phyloP scores from a whole-genome alignment of 108 stramenopile species.

The Cyclotella sp. region DNA sequence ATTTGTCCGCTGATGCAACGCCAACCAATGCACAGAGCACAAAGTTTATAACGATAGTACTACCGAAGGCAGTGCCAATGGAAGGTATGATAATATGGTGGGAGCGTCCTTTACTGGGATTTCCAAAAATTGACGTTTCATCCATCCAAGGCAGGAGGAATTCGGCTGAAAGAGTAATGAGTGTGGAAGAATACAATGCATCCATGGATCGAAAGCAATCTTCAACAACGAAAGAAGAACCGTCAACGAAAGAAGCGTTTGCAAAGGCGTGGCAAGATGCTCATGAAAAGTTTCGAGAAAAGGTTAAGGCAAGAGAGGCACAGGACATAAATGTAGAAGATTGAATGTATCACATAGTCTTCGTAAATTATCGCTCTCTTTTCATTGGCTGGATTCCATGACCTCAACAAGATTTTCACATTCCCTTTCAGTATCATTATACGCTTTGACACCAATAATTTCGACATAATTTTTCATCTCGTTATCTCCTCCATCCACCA shows the following conservation, averaged over 20 bases:
- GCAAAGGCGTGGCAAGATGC: slow-evolving; percentile 57
- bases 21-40: not conserved
- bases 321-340: slow-evolving; percentile 33
- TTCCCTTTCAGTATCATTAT: not conserved
- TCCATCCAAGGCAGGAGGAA: slow-evolving; percentile 21
- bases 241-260: slow-evolving; percentile 45
- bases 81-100: slow-evolving; percentile 49
- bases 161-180: not conserved
- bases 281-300: slow-evolving; percentile 52
- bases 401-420: not conserved
- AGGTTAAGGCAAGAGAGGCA: slow-evolving; percentile 38
- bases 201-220: slow-evolving; percentile 17
- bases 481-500: slow-evolving; percentile 18
- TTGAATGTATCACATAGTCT: not conserved
- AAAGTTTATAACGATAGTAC: slow-evolving; percentile 32
- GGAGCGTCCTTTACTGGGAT: slow-evolving; percentile 37
- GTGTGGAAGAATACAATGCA: slow-evolving; percentile 13
- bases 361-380: not conserved
- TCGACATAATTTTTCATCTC: slow-evolving; percentile 27
- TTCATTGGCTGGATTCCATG: slow-evolving; percentile 3
- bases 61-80: slow-evolving; percentile 57
- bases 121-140: slow-evolving; percentile 37
- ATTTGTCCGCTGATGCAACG: not conserved
- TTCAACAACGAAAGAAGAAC: not conserved
- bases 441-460: slow-evolving; percentile 13